Conservation (phyloP, 257 asterid species). For the Solanum arcanum region DNA sequence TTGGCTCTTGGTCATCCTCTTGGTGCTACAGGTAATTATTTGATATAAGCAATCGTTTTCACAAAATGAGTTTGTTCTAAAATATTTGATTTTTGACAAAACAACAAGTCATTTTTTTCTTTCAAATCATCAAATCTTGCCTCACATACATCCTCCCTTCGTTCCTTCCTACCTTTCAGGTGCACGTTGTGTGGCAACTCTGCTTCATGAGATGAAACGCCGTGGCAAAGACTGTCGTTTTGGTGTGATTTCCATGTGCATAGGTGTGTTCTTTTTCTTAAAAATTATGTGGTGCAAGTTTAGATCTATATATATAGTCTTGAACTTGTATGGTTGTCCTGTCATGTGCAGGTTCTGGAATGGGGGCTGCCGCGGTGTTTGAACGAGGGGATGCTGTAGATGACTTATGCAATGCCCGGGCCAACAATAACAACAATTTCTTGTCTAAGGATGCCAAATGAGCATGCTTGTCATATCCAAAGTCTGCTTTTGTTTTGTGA, state of each 20-base stretch:
- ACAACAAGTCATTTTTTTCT: neutral
- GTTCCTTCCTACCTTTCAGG: conserved; percentile 24
- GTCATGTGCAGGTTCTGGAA: conserved; percentile 60
- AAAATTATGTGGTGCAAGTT: no score
- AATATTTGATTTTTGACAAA: neutral
- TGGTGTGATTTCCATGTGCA: conserved; percentile 96
- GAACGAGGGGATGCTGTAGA: conserved; percentile 78
- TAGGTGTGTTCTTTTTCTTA: conserved; percentile 31
- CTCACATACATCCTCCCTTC: neutral
- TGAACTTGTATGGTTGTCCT: neutral
- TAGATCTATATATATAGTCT: neutral
- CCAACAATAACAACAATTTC: conserved; percentile 8
- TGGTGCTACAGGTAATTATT: conserved; percentile 69
- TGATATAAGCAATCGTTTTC: neutral
- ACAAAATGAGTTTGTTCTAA: neutral
- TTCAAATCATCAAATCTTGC: neutral
- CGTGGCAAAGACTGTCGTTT: conserved; percentile 77
- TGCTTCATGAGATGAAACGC: conserved; percentile 87
- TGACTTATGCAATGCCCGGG: conserved; percentile 36
- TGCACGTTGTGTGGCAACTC: conserved; percentile 81
- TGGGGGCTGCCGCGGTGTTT: conserved; percentile 97
- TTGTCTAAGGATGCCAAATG: conserved; percentile 32
- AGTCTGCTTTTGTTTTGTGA: neutral
- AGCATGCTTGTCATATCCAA: neutral
- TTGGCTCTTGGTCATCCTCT: conserved; percentile 93